Base-by-base conservation (phyloP, 768 basidiomycete species). In the Mycena galericulata region DNA sequence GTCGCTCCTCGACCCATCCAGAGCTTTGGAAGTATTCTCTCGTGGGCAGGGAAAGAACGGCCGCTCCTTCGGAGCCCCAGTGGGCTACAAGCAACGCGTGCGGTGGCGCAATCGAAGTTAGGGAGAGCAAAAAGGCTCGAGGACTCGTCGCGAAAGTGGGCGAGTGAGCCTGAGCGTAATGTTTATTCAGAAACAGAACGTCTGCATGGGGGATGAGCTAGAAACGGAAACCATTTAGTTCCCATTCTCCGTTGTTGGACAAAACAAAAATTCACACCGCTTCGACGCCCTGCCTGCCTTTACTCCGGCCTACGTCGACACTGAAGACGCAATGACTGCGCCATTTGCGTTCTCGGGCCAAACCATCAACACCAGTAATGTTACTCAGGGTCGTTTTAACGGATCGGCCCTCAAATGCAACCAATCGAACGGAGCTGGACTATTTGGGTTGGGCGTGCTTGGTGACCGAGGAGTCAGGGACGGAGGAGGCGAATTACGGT, bases 21-120 rank as follows among this genome's bases (percentile, higher is more conserved):
- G 92, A 93, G 71, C 90, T 90, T 70, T 96, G 94, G 75, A 94
- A 93, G 77, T 95, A 96, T 72, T 96, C 94, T 71, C 87, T 87
- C 0, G 94, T 95, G 0, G 94, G 94, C 9, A 95, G 78, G 18
- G 92, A 93, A 60, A 95, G 85, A 5, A 93, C 89, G 0, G 94
- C 94, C 1, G 91, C 92, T 14, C 94, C 94, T 53, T 93, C 91
- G 26, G 84, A 82, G 8, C 93, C 93, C 87, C 94, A 95, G 73
- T 95, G 84, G 3, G 90, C 92, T 27, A 96, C 86, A n/a, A 95
- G 89, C 0, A 96, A 83, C 0, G 93, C 90, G 73, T 95, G 94
- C 0, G 90, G 84, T 3, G 92, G 85, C 0, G 89, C 92, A 36
- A 87, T 85, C 14, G 88, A 83, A 0, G 88, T 88, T 59, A 94